Evolutionary conservation across 805 yeast genomes (phyloP), one percentile per base, ranked within the genome.

Genomic region (Saturnispora dispora): DNA sequence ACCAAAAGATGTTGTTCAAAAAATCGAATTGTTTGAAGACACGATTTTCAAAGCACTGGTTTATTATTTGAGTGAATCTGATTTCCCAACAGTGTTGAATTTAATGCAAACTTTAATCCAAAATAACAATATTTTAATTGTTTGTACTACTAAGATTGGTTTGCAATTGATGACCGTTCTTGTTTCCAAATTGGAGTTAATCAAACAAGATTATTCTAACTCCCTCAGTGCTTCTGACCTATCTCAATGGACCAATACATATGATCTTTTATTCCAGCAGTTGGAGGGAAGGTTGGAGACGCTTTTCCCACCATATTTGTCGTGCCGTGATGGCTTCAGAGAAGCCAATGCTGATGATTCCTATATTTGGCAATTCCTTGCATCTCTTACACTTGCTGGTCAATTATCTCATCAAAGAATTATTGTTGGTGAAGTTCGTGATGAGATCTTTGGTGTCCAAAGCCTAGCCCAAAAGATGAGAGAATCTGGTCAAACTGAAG

Each of bases 291-390:
- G 88, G 65, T 75, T 91, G 52, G 74, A 84, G 1, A 72, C 80
- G 17, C 78, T 90, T 44, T 90, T 91, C 83, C 96, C 96, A 51
- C 87, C 91, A 42, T 72, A 76, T 23, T 59, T 66, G 46, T 61
- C 71, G 9, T 63, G 65, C 36, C 66, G 62, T 55, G 66, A 62
- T 27, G 48, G 46, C 15, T 58, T 51, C 43, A 58, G 55, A 47
- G 56, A 55, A 22, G 56, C 63, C 10, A 43, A 45, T n/a, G 65
- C 56, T n/a, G 91, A 85, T 61, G 89, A 83, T 57, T 79, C 89
- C 36, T 89, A 90, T 62, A 88, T 88, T 47, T 91, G 99, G 99
- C 97, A 91, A 71, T 90, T 91, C 63, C 77, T 91, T 67, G 99
- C 99, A 22, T 85, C 96, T 13, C 76, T 91, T 54, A 91, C 98